A percentile compares a stretch with the other conserved stretches of the same genome.
Evolutionary conservation across 2,329 filamentous ascomycete species (phyloP).

Genomic region (Cyphellophora attinorum): DNA sequence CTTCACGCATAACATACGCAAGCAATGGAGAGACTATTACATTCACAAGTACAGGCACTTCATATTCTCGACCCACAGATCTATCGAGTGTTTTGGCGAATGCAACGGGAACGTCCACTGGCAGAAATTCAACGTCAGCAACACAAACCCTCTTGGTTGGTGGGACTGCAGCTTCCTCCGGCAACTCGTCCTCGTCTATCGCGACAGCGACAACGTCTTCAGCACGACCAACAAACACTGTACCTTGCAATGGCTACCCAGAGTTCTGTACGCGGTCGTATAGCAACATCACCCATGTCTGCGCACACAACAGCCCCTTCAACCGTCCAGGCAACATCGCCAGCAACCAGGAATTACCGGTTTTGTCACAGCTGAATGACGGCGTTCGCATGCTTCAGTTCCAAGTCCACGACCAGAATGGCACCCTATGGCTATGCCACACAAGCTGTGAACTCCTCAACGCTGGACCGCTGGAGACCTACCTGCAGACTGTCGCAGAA

Average conservation of each 20-base stretch:
- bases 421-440: conserved; percentile 69
- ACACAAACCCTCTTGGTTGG: conserved; percentile 27
- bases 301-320: conserved; percentile 76
- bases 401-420: conserved; percentile 47
- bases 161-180: conserved; percentile 24
- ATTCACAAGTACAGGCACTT: conserved; percentile 17
- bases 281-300: conserved; percentile 71
- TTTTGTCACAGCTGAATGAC: conserved; percentile 66
- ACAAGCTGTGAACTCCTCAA: conserved; percentile 74
- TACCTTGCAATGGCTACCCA: conserved; percentile 68
- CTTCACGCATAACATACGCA: conserved; percentile 19
- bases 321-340: conserved; percentile 59
- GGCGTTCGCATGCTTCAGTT: conserved; percentile 55
- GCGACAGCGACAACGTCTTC: conserved; percentile 35
- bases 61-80: conserved; percentile 16
- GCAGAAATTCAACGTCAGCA: conserved; percentile 27
- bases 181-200: conserved; percentile 39
- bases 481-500: conserved; percentile 56
- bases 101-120: conserved; percentile 16
- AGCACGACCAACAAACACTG: conserved; percentile 55
- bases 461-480: conserved; percentile 65
- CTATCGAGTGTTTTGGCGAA: conserved; percentile 9
- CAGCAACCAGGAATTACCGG: conserved; percentile 62
- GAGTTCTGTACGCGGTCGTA: conserved; percentile 71
- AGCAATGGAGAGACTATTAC: conserved; percentile 19